Evolutionary conservation across 1,139 yeast species (phyloP).

Genomic region (Suhomyces guaymorum): DNA sequence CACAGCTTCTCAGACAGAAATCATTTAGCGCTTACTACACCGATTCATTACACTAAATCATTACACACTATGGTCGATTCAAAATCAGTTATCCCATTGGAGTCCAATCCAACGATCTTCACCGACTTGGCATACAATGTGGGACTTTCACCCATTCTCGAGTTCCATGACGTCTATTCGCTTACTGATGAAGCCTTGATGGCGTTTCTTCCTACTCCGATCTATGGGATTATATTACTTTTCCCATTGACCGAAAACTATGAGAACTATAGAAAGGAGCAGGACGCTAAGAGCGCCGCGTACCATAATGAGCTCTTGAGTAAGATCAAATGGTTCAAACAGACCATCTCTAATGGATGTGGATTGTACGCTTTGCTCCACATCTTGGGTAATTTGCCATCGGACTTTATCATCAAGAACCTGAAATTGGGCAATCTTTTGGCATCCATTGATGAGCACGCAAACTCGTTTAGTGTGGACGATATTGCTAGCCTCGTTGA

Average conservation of each 20-base stretch:
- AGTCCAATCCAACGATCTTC: conserved; percentile 86
- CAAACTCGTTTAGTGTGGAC: conserved; percentile 6
- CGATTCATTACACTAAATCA: too few species aligned
- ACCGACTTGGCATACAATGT: conserved; percentile 64
- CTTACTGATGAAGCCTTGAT: conserved; percentile 76
- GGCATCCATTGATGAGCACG: conserved; percentile 9
- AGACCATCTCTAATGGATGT: conserved; percentile 86
- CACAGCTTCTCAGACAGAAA: too few species aligned
- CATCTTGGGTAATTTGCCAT: conserved; percentile 62
- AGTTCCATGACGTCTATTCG: conserved; percentile 81
- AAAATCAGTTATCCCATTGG: conserved; percentile 71
- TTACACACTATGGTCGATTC: conserved; percentile 14
- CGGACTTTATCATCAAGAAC: conserved; percentile 41
- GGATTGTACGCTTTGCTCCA: conserved; percentile 90
- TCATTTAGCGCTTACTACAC: too few species aligned
- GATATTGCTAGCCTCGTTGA: conserved; percentile 51
- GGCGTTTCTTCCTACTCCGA: conserved; percentile 80
- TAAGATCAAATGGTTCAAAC: conserved; percentile 68
- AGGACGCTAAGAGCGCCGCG: conserved; percentile 28
- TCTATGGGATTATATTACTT: conserved; percentile 68
- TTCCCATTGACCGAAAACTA: conserved; percentile 74
- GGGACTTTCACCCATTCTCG: conserved; percentile 63
- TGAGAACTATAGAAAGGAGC: conserved; percentile 48
- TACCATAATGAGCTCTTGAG: conserved; percentile 18
- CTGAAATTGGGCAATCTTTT: conserved; percentile 32